Percentiles rank a stretch among this genome's conserved stretches.
Evolutionary conservation across 345 rosid species (phyloP).

Genomic region (Murraya koenigii): DNA sequence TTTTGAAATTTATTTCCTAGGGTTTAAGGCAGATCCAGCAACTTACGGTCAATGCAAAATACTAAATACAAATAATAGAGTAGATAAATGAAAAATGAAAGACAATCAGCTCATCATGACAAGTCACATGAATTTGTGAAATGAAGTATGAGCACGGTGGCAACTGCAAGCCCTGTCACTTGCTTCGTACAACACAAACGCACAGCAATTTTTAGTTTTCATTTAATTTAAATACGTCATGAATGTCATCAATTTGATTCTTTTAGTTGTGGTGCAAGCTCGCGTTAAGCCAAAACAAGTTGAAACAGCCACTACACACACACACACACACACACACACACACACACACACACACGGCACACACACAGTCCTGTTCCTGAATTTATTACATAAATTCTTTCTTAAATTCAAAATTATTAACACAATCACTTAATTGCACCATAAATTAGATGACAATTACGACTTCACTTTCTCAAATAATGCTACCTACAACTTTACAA

Average conservation of each 20-base stretch:
- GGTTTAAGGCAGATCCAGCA: background rate
- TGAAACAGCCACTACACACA: background rate
- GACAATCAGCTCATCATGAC: background rate
- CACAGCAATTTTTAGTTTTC: too few species aligned
- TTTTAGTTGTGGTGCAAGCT: background rate
- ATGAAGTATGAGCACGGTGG: background rate
- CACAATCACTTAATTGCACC: constrained; percentile 1
- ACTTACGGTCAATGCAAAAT: background rate
- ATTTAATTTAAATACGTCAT: background rate
- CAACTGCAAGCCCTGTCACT: background rate
- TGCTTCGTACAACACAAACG: background rate
- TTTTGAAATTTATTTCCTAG: background rate
- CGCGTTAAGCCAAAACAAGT: background rate
- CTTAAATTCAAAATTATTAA: background rate
- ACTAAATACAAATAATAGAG: background rate
- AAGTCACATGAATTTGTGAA: background rate
- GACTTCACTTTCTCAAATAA: constrained; percentile 11
- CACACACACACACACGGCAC: too few species aligned
- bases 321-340: too few species aligned
- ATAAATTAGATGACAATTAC: constrained; percentile 13
- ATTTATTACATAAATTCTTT: background rate
- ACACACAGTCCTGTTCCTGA: background rate
- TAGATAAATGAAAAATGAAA: background rate
- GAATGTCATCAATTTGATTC: background rate
- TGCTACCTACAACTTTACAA: constrained; percentile 30